Evolutionary conservation across 192 early-diverging fungal genomes (phyloP), one percentile per base, ranked within the genome.

Genomic region (Funneliformis geosporum): DNA sequence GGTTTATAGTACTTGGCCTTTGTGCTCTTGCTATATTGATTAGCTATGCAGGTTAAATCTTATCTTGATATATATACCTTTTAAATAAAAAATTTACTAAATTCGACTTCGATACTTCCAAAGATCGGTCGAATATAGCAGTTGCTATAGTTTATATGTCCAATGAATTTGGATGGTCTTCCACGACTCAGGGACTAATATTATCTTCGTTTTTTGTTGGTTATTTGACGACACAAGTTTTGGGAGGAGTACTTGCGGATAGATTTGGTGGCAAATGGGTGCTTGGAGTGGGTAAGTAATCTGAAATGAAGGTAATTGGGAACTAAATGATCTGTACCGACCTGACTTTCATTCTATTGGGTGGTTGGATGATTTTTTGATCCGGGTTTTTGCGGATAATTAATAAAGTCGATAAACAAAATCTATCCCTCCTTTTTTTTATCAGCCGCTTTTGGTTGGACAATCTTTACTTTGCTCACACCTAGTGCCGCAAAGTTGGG

Each of bases 41-140:
- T 33, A 75, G 21, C n/a, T 75, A 75, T 75, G 73, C 73, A 60
- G 73, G 73, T 75, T 50, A 27, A 60, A 8, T 7, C 38, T 70
- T 33, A 28, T 12, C 10, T 28, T 70, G 8, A 8, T 69, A 8
- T 3, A 69, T 55, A 5, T 16, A 28, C 2, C 21, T 11, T 16
- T n/a, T 55, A 21, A 33, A 2, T n/a, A 18, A 18, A 18, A 9
- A 5, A 12, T 59, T 33, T 25, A 23, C 23, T 74, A 18, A 33
- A 12, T 14, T 33, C 33, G 14, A 23, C 14, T 38, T 16, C 43
- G 4, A 50, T 59, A 44, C 47, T 12, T 33, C 27, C n/a, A 33
- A 25, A 85, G 84, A 85, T 62, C 82, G 84, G 16, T 80, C 84
- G 5, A 85, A 85, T 68, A 80, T 85, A 69, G 82, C 84, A 43